Percentiles rank a stretch among this genome's conserved stretches.
Evolutionary conservation across 768 basidiomycete species (phyloP).

Genomic region (Mycena alexandri): DNA sequence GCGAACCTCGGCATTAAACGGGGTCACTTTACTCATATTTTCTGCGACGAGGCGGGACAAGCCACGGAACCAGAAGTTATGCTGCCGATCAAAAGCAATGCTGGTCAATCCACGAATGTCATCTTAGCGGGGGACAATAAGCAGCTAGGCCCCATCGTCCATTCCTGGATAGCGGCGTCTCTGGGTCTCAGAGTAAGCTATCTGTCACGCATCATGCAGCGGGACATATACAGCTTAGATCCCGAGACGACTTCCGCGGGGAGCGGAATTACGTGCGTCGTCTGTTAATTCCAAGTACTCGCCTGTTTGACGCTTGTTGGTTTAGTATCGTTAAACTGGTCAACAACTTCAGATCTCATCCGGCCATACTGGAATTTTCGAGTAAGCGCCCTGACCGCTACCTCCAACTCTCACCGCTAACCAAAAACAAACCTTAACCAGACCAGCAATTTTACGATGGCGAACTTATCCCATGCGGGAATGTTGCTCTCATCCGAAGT

Average conservation of each 20-base stretch:
- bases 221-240: slow-evolving; percentile 49
- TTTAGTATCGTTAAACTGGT: slow-evolving; percentile 68
- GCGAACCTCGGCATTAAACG: slow-evolving; percentile 60
- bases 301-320: not conserved
- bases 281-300: not conserved
- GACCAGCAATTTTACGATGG: slow-evolving; percentile 67
- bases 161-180: slow-evolving; percentile 58
- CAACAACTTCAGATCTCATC: slow-evolving; percentile 71
- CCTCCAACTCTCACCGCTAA: too few relatives aligned
- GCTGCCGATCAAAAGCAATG: slow-evolving; percentile 66
- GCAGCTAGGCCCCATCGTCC: slow-evolving; percentile 72
- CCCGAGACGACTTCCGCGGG: slow-evolving; percentile 46
- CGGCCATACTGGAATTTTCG: slow-evolving; percentile 66
- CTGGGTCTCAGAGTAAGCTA: slow-evolving; percentile 67
- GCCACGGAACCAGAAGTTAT: slow-evolving; percentile 71
- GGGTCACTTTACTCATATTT: slow-evolving; percentile 72
- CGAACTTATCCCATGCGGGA: slow-evolving; percentile 64
- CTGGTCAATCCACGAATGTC: slow-evolving; percentile 60
- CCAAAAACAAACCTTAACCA: too few relatives aligned
- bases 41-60: slow-evolving; percentile 77
- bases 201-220: slow-evolving; percentile 62
- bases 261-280: slow-evolving; percentile 52
- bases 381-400: too few relatives aligned
- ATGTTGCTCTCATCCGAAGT: slow-evolving; percentile 54
- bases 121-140: slow-evolving; percentile 72